Base-by-base conservation (phyloP, 805 yeast species). In the Candida vaughaniae region DNA sequence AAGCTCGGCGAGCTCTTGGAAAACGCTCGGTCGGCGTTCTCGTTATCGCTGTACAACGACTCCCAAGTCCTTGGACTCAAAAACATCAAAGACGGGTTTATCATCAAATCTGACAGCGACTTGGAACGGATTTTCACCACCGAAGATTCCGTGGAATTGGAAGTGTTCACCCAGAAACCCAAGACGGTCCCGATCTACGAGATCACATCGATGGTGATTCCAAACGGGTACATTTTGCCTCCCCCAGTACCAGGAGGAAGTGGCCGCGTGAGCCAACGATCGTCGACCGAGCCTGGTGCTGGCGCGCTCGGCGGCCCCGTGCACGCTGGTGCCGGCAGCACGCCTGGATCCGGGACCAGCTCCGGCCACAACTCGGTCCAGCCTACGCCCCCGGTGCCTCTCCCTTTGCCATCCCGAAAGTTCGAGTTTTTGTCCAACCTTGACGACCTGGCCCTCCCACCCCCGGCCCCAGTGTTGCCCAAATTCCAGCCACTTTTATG, bases 1-100 rank as follows among this genome's bases (percentile, higher is more conserved):
- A 82, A 93, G 0, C 63, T 81, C 26, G 52, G 72, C 19, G 98
- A 90, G 58, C 61, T 90, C n/a, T 49, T 88, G 9, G 85, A 84
- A 39, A 89, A 88, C 54, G 88, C 87, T 11, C 78, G 77, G 37
- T 66, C 72, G 34, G 85, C 90, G 16, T 90, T 90, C 57, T 73
- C 75, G 22, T 39, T 58, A 12, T 39, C 42, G 1, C 41, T 28
- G 35, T 45, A 42, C 22, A 36, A 34, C 5, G 49, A 45, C 6
- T 42, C 46, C 44, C 45, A 36, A 22, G 46, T 39, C 12, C 45
- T 64, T 29, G 62, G 62, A 7, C 42, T 67, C 29, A 47, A 57
- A 28, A 54, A 62, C 34, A 25, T 45, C 31, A 45, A 39, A 16
- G 51, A 51, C 15, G 64, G 66, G 7, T 38, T 38, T 1, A 40